Evolutionary conservation across 495 filamentous ascomycete genomes (phyloP).

Genomic region (Aspergillus hancockii): DNA sequence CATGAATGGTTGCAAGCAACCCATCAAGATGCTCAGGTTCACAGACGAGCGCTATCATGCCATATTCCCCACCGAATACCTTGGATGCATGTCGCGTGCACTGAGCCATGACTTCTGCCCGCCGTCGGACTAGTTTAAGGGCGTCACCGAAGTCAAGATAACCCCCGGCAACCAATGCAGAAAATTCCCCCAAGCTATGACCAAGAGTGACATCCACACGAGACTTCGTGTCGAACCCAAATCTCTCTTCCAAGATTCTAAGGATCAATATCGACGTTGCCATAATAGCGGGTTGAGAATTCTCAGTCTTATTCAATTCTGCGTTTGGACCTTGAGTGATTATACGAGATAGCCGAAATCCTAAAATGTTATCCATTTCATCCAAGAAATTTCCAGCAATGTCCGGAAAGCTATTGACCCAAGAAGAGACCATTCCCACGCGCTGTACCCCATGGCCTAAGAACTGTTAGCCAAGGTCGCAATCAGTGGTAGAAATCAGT

Average conservation of each 20-base stretch:
- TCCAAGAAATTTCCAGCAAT: constrained; percentile 73
- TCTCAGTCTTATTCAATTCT: constrained; percentile 74
- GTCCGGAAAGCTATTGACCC: constrained; percentile 78
- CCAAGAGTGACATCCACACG: constrained; percentile 81
- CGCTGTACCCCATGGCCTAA: constrained; percentile 92
- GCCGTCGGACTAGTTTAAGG: constrained; percentile 70
- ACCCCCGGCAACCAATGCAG: constrained; percentile 80
- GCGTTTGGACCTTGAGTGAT: constrained; percentile 79
- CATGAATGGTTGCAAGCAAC: constrained; percentile 72
- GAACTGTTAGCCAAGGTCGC: constrained; percentile 3
- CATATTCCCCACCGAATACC: constrained; percentile 69
- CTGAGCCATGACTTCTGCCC: constrained; percentile 82
- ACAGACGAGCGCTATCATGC: constrained; percentile 92
- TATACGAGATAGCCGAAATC: constrained; percentile 67
- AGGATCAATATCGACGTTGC: constrained; percentile 88
- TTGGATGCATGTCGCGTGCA: constrained; percentile 65
- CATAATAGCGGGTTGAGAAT: constrained; percentile 96
- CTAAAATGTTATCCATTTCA: constrained; percentile 77
- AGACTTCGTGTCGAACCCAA: constrained; percentile 68
- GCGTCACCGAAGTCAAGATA: constrained; percentile 78
- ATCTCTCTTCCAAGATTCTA: constrained; percentile 83
- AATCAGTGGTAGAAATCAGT: neutral
- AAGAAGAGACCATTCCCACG: constrained; percentile 85
- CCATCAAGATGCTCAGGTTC: constrained; percentile 69
- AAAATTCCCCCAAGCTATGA: constrained; percentile 94